phyloP scores from a whole-genome alignment of 805 yeast species.

The Zygosaccharomyces lentus region DNA sequence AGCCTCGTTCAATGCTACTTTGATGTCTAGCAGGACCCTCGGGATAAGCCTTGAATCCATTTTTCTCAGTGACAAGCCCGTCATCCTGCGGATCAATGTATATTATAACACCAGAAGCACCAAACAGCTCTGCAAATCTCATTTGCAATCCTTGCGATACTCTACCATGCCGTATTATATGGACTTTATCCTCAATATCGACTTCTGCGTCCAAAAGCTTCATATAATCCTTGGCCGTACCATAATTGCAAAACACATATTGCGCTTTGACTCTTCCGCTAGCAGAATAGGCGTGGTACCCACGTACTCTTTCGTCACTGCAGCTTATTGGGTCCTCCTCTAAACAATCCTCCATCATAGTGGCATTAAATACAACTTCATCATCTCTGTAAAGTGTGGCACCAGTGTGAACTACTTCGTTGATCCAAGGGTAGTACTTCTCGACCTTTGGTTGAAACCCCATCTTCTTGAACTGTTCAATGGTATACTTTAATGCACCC shows the following conservation, averaged over 20 bases:
- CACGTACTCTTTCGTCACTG: constrained; percentile 41
- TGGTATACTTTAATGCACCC: constrained; percentile 46
- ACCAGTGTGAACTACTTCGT: constrained; percentile 46
- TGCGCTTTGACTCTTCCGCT: constrained; percentile 55
- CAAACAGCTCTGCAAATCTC: constrained; percentile 55
- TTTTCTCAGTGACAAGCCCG: constrained; percentile 46
- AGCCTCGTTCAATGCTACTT: constrained; percentile 55
- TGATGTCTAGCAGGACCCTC: constrained; percentile 64
- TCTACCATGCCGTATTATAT: constrained; percentile 49
- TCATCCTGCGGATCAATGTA: constrained; percentile 47
- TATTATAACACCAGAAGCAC: constrained; percentile 59
- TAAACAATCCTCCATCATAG: constrained; percentile 46
- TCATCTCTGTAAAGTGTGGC: constrained; percentile 35
- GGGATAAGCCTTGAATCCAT: constrained; percentile 58
- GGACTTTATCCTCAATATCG: constrained; percentile 52
- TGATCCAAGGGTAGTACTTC: constrained; percentile 53
- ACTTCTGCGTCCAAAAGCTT: constrained; percentile 39
- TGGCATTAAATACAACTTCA: constrained; percentile 43
- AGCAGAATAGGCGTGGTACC: constrained; percentile 62
- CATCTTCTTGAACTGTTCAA: constrained; percentile 44
- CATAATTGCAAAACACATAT: constrained; percentile 60
- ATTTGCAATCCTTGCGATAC: constrained; percentile 54
- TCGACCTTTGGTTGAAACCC: constrained; percentile 51
- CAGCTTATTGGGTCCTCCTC: constrained; percentile 40
- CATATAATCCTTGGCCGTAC: constrained; percentile 50